Percentiles rank a stretch among this genome's conserved stretches.
Evolutionary conservation across 768 basidiomycete genomes (phyloP).

Genomic region (Leccinum obscurum): DNA sequence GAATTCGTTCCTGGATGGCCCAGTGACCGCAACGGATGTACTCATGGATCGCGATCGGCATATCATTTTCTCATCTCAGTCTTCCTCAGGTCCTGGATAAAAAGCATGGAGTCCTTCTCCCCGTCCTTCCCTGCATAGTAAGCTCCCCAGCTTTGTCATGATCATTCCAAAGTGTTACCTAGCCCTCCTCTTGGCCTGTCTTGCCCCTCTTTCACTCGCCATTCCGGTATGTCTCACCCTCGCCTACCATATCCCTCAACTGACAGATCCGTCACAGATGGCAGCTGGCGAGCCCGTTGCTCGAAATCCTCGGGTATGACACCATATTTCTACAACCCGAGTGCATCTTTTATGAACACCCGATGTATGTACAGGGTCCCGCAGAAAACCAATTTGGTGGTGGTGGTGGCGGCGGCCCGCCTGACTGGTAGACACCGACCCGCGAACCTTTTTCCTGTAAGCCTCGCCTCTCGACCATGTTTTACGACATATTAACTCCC

Average conservation of each 20-base stretch:
- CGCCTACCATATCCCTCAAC: neutral
- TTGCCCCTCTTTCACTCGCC: constrained; percentile 25
- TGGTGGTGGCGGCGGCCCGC: constrained; percentile 12
- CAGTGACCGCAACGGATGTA: constrained; percentile 19
- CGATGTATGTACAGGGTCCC: constrained; percentile 16
- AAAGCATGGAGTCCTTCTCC: constrained; percentile 17
- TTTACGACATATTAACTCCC: constrained; percentile 7
- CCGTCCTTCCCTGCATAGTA: constrained; percentile 3
- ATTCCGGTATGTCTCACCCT: constrained; percentile 18
- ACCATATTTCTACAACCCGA: neutral
- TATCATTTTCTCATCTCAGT: constrained; percentile 26
- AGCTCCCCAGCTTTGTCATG: constrained; percentile 18
- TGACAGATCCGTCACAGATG: constrained; percentile 14
- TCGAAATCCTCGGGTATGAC: constrained; percentile 15
- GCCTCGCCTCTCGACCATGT: constrained; percentile 3
- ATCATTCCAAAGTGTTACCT: constrained; percentile 19
- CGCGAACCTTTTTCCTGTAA: constrained; percentile 10
- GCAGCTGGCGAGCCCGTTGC: constrained; percentile 6
- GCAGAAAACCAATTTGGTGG: constrained; percentile 21
- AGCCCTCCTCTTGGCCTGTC: constrained; percentile 21
- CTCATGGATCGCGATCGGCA: constrained; percentile 22
- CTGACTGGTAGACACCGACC: constrained; percentile 30
- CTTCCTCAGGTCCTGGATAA: constrained; percentile 15
- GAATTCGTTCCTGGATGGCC: constrained; percentile 24
- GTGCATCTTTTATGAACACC: constrained; percentile 3